Evolutionary conservation across 2,329 filamentous ascomycete genomes (phyloP), one percentile per base, ranked within the genome.

Genomic region (Fusarium sp.): DNA sequence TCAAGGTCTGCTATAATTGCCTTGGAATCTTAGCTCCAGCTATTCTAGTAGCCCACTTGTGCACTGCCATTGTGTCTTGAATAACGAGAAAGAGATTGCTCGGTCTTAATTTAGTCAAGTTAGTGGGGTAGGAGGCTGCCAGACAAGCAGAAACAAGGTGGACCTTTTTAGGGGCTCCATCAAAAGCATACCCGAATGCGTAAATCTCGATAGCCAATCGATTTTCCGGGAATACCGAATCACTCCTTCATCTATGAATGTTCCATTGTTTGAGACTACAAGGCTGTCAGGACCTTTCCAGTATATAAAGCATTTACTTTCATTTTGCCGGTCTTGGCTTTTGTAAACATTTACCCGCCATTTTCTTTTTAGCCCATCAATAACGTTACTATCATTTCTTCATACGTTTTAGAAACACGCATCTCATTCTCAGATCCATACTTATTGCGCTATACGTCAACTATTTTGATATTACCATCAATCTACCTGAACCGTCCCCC

Each of bases 271-370:
- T n/a, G 18, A n/a, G 18, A 6, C 18, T n/a, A 18, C 18, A 37
- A 10, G 10, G 1, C 0, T 11, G 4, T 37, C 18, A 5, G 18
- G 18, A 4, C 3, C 1, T 7, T 4, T n/a, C 9, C 12, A 37
- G 18, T 37, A 37, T 37, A 37, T 11, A 37, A n/a, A 37, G 34
- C 34, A 11, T 37, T 37, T 37, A 5, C 9, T n/a, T 37, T 37
- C 0, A 37, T 7, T 4, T 11, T n/a, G 34, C 5, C 18, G 5
- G 9, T 7, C 9, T 37, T 11, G 3, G 34, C 3, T 11, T 37
- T n/a, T 37, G 3, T n/a, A 37, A 37, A 4, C 3, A 11, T 6
- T 4, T 0, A n/a, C 34, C 10, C 3, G 10, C 6, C 18, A 37
- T n/a, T n/a, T 6, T n/a, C 11, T n/a, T 6, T n/a, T 11, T n/a